A percentile compares a stretch with the other conserved stretches of the same genome.
phyloP scores from a whole-genome alignment of 176 grass and related monocot species.

The Phoenix roebelenii region DNA sequence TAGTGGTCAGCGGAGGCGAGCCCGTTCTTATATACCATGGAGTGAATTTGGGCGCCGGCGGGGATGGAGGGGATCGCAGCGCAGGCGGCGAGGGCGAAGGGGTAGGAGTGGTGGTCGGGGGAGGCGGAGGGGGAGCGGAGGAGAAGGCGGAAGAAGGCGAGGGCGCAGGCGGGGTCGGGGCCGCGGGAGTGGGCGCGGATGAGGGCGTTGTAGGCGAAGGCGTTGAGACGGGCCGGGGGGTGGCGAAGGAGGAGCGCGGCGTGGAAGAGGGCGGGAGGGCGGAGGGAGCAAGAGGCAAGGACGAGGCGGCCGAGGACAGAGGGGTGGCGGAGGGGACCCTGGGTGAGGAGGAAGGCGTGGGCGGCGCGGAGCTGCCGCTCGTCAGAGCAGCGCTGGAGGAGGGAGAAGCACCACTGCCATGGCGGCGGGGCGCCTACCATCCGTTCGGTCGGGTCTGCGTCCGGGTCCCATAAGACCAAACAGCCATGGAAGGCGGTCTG shows the following conservation, averaged over 20 bases:
- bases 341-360: conserved; percentile 23
- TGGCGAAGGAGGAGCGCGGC: conserved; percentile 50
- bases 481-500: too few relatives aligned
- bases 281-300: conserved; percentile 35
- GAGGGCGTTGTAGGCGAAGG: conserved; percentile 32
- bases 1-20: conserved; percentile 62
- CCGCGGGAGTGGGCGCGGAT: conserved; percentile 25
- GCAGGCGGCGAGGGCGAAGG: conserved; percentile 64
- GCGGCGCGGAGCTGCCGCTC: conserved; percentile 9
- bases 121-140: conserved; percentile 37
- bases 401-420: conserved; percentile 11
- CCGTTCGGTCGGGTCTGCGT: too few relatives aligned
- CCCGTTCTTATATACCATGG: conserved; percentile 44
- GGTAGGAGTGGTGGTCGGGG: conserved; percentile 74
- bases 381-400: conserved; percentile 33
- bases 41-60: conserved; percentile 47
- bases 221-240: conserved; percentile 29
- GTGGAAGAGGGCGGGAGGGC: conserved; percentile 35
- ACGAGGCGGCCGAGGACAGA: conserved; percentile 40
- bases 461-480: too few relatives aligned
- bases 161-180: not conserved
- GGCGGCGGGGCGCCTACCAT: not conserved
- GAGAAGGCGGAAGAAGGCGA: conserved; percentile 46
- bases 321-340: conserved; percentile 5
- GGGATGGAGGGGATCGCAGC: conserved; percentile 7